Base-by-base conservation (phyloP, 2,329 filamentous ascomycete genomes). In the Fusarium sp. region DNA sequence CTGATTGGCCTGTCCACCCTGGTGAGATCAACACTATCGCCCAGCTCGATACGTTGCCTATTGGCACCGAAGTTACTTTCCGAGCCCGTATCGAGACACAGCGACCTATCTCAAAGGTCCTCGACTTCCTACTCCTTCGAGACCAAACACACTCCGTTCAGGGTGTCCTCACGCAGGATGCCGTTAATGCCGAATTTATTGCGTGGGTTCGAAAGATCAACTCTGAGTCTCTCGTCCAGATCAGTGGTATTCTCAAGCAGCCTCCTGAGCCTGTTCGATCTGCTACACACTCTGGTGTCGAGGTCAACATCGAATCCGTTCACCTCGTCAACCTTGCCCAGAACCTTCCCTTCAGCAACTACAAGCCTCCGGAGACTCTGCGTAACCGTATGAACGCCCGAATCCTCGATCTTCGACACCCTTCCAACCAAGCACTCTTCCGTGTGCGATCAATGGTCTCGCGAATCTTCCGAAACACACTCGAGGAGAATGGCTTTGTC, bases 191-290 rank as follows among this genome's bases (percentile, higher is more conserved):
- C 86, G 88, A 91, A 72, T 95, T 97, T 85, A 84, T 97, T 28
- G 90, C 92, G 75, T 97, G 93, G 92, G 92, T 92, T 4, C 92
- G 96, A 79, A 92, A 93, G 75, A 83, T 97, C 45, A 89, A 90
- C 55, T 83, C 90, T 7, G 94, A 96, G 75, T 91, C 89, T 9
- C 86, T 97, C 50, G 89, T 97, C 7, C 87, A 92, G 58, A 88
- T 97, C 56, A 88, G 86, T 52, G 94, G 93, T 60, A 86, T 86
- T 3, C 80, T 97, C 6, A 91, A 93, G 74, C 84, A 86, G 64
- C 91, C 93, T 0, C 89, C 91, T 8, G 89, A 94, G 71, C 87
- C 89, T 39, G 86, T 97, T 59, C 88, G 90, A 68, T 90, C 92
- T 39, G 91, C 92, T 30, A 90, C 89, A 6, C 87, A 95, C 67